Conservation (phyloP, 1,139 yeast genomes). For the Saccharomyces pastorianus region DNA sequence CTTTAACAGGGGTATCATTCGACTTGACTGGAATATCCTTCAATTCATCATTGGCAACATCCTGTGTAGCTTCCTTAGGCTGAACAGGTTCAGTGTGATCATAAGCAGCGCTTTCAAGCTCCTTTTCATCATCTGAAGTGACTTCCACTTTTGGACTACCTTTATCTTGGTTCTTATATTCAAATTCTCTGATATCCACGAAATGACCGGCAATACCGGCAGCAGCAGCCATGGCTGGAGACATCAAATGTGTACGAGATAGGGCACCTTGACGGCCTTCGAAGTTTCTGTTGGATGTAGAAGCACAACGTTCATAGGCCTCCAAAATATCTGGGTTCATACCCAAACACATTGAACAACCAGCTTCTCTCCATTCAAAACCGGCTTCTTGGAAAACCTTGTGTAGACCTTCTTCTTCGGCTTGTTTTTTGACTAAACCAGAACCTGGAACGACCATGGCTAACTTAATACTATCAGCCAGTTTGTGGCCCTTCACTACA, state of each 20-base stretch:
- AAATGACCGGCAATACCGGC: constrained; percentile 91
- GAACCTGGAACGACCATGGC: constrained; percentile 97
- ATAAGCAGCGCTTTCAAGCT: constrained; percentile 58
- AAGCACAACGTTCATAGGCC: constrained; percentile 96
- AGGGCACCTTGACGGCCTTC: constrained; percentile 98
- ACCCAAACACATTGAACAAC: constrained; percentile 98
- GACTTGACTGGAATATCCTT: constrained; percentile 51
- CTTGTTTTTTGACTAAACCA: constrained; percentile 85
- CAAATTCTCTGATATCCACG: constrained; percentile 78
- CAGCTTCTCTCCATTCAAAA: constrained; percentile 98
- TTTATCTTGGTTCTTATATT: constrained; percentile 41
- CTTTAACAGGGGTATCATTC: constrained; percentile 47
- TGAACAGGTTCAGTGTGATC: constrained; percentile 54
- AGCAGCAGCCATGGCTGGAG: constrained; percentile 99
- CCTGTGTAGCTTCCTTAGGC: constrained; percentile 33
- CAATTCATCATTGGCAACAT: constrained; percentile 37
- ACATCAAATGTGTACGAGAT: constrained; percentile 95
- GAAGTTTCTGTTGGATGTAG: constrained; percentile 95
- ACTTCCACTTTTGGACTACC: constrained; percentile 57
- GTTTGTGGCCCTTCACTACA: constrained; percentile 83
- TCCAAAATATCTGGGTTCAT: constrained; percentile 96
- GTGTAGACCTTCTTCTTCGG: constrained; percentile 90
- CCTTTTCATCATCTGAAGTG: constrained; percentile 47
- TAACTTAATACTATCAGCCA: constrained; percentile 71
- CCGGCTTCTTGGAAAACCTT: constrained; percentile 88